Evolutionary conservation across 257 asterid species (phyloP).

Genomic region (Plectranthus barbatus): DNA sequence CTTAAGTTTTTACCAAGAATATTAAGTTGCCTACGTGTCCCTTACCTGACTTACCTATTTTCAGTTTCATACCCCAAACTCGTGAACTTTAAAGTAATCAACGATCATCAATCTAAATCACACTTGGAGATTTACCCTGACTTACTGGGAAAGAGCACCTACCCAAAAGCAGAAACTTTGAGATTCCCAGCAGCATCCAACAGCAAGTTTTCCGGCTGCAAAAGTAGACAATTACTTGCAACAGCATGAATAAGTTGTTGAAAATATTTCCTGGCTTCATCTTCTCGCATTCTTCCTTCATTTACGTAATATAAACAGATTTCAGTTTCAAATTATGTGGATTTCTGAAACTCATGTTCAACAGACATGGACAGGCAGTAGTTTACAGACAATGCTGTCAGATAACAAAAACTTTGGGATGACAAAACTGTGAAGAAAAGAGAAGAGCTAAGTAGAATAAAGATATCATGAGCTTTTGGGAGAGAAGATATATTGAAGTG

Average conservation of each 20-base stretch:
- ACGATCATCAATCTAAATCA: background rate
- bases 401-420: too few species aligned
- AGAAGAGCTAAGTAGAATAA: background rate
- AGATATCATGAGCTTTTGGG: background rate
- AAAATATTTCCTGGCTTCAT: slow-evolving; percentile 80
- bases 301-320: slow-evolving; percentile 44
- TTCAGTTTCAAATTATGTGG: too few species aligned
- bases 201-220: slow-evolving; percentile 83
- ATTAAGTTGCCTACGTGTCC: too few species aligned
- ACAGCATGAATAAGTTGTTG: slow-evolving; percentile 67
- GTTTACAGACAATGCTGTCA: too few species aligned
- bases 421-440: slow-evolving; percentile 60
- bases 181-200: slow-evolving; percentile 78
- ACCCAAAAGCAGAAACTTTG: slow-evolving; percentile 88
- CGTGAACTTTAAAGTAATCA: background rate
- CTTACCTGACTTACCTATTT: too few species aligned
- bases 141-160: slow-evolving; percentile 95
- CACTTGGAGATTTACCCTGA: slow-evolving; percentile 48
- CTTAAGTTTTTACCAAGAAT: too few species aligned
- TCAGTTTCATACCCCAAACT: background rate
- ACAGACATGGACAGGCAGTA: too few species aligned
- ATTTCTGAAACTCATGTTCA: too few species aligned
- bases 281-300: slow-evolving; percentile 78
- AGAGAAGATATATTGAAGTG: background rate
- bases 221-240: background rate